A percentile compares a stretch with the other conserved stretches of the same genome.
Conservation (phyloP, 805 yeast species). For the Candida insectorum region DNA sequence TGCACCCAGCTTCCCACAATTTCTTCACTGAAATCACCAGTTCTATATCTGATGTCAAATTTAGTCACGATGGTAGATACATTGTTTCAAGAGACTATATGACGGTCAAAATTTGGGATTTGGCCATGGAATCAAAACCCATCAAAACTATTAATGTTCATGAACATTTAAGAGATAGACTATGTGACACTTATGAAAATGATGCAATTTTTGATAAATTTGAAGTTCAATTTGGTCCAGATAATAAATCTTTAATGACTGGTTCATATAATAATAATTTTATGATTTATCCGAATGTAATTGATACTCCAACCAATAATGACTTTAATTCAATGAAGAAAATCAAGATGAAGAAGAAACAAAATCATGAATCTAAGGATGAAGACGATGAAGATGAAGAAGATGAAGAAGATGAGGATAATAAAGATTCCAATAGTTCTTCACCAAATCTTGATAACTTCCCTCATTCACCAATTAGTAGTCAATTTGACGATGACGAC, state of each 20-base stretch:
- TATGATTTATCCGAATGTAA: constrained; percentile 90
- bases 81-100: constrained; percentile 96
- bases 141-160: constrained; percentile 92
- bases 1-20: constrained; percentile 89
- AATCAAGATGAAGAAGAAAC: constrained; percentile 8
- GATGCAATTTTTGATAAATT: constrained; percentile 98
- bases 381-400: constrained; percentile 40
- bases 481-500: constrained; percentile 27
- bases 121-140: constrained; percentile 95
- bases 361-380: constrained; percentile 7
- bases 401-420: constrained; percentile 31
- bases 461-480: constrained; percentile 31
- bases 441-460: constrained; percentile 13
- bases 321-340: constrained; percentile 9
- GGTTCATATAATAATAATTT: constrained; percentile 97
- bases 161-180: constrained; percentile 86
- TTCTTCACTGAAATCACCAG: constrained; percentile 97
- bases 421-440: constrained; percentile 14
- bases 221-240: constrained; percentile 94
- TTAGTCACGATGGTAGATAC: constrained; percentile 87
- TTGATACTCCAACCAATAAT: constrained; percentile 14
- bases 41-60: constrained; percentile 89
- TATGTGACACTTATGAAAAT: constrained; percentile 96
- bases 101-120: constrained; percentile 98
- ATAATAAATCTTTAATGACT: constrained; percentile 87